Evolutionary conservation across 805 yeast species (phyloP).

Genomic region (Cyberlindnera suaveolens): DNA sequence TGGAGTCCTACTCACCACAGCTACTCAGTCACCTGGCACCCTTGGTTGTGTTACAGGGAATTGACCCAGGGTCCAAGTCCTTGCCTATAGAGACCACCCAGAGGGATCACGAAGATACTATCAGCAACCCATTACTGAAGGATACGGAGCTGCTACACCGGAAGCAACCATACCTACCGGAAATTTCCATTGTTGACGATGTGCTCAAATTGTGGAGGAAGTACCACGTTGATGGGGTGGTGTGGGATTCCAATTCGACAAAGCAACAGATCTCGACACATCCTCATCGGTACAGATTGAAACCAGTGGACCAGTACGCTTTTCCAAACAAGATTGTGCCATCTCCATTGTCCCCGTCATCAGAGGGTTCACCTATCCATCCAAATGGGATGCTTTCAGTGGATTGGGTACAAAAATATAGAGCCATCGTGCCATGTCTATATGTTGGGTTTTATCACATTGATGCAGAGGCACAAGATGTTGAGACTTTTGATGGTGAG

Average conservation of each 20-base stretch:
- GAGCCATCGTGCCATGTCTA: slow-evolving; percentile 39
- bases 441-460: slow-evolving; percentile 40
- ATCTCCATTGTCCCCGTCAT: slow-evolving; percentile 4
- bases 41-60: slow-evolving; percentile 36
- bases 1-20: slow-evolving; percentile 35
- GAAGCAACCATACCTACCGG: slow-evolving; percentile 3
- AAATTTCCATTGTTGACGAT: slow-evolving; percentile 17
- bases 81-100: slow-evolving; percentile 5
- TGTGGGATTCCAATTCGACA: slow-evolving; percentile 23
- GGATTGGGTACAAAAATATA: slow-evolving; percentile 51
- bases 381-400: slow-evolving; percentile 32
- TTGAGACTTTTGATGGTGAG: slow-evolving; percentile 24
- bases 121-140: slow-evolving; percentile 1
- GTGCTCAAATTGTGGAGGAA: slow-evolving; percentile 25
- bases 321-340: slow-evolving; percentile 17
- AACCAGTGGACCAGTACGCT: slow-evolving; percentile 24
- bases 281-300: slow-evolving; percentile 25
- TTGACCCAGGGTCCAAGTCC: slow-evolving; percentile 21
- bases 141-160: slow-evolving; percentile 9
- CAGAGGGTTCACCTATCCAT: slow-evolving; percentile 23
- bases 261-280: slow-evolving; percentile 17
- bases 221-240: slow-evolving; percentile 22
- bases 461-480: slow-evolving; percentile 24
- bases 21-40: slow-evolving; percentile 32
- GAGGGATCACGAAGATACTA: slow-evolving; percentile 1